Evolutionary conservation across 2,329 filamentous ascomycete species (phyloP), one percentile per base, ranked within the genome.

Genomic region (Lithohypha guttulata): DNA sequence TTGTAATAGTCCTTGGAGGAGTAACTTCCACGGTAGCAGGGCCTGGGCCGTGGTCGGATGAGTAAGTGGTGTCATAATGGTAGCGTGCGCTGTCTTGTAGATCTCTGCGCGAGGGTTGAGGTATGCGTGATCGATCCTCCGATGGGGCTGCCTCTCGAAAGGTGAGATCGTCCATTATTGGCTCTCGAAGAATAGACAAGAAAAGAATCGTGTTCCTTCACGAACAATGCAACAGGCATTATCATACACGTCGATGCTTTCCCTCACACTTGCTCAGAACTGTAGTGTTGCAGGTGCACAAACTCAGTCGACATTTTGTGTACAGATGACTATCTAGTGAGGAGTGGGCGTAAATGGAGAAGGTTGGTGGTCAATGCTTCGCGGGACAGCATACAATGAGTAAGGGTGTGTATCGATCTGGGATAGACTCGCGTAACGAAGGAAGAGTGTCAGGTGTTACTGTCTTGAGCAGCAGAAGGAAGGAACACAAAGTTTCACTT

Each of bases 51-150:
- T 39, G 35, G 15, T 39, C 35, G n/a, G 35, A 39, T 11, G 35
- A 28, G 23, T 30, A 39, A 11, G 14, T 29, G 8, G 26, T 39
- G 27, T 37, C 26, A 13, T 18, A 10, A 37, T 37, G 11, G 23
- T 37, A 19, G 10, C 34, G 34, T 11, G 4, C n/a, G 14, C 8
- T 14, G 21, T 35, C 25, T 14, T 41, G 20, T n/a, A 23, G 14
- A 3, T 50, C 48, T 25, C 31, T 29, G n/a, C 48, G 48, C 27
- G 36, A 43, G 10, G 45, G 37, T 27, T 44, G 39, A n/a, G 43
- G 39, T 17, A 39, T 22, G 10, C 48, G 46, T 11, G 40, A 32
- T 19, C 46, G 43, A 27, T 50, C 48, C 17, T 48, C 48, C 6
- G 46, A 41, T n/a, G 42, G 41, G 14, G 43, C 30, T 23, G 43